Evolutionary conservation across 2,329 filamentous ascomycete genomes (phyloP), one percentile per base, ranked within the genome.

Genomic region (Davidsoniella australis): DNA sequence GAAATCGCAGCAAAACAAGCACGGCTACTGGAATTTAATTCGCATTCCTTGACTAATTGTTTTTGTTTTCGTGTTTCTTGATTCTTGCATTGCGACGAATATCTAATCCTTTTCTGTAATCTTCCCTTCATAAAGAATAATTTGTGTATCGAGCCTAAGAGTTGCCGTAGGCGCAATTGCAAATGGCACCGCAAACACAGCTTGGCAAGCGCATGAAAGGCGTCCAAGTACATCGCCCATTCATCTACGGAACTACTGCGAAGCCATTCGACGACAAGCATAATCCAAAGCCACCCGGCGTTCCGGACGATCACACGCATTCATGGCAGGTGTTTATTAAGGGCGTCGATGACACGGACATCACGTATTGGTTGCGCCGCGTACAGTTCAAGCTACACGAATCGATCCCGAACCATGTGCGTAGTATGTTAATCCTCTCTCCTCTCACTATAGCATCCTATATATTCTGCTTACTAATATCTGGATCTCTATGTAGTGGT

Each of bases 361-460:
- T 96, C 56, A 87, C 85, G 24, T 91, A 94, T 64, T 98, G 91
- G 87, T 73, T 96, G 56, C 85, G 89, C 52, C 89, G 94, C 59
- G 89, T 98, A 1, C 88, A 95, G 63, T 98, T 98, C 68, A 96
- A 96, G 65, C 77, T 98, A 14, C 89, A 95, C 70, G 88, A 96
- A 64, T 95, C 89, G 8, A 96, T 95, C 62, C 80, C 86, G 24
- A 94, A 95, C 64, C 84, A 84, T 51, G 75, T 91, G 18, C 82
- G 91, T 57, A 94, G 76, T 75, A 23, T 40, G 36, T 20, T 8
- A 8, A 36, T 5, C 16, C 41, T 33, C 26, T 18, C 33, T 29
- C 41, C 41, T 26, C 14, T 17, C 24, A 9, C 26, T 20, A n/a
- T 36, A 16, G 3, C 10, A 6, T 1, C 17, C 7, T 18, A n/a